Conservation (phyloP, 225 moss, liverwort and hornwort genomes). For the Polytrichum commune region DNA sequence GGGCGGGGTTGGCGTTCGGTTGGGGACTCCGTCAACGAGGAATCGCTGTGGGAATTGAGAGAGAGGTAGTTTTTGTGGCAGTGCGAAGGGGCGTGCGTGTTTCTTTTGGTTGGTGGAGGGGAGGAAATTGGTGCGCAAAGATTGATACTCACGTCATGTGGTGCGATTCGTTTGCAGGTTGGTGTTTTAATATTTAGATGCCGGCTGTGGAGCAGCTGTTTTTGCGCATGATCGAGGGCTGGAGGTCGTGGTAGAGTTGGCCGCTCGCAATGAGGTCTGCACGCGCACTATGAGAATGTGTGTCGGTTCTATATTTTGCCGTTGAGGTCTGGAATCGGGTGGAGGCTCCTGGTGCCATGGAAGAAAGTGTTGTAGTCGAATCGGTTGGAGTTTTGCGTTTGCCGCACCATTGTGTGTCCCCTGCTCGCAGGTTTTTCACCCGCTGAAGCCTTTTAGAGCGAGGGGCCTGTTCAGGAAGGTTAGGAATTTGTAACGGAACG, state of each 20-base stretch:
- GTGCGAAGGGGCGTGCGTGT: no score
- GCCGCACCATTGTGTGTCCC: neutral
- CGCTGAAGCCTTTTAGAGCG: neutral
- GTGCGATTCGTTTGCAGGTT: slow-evolving; percentile 21
- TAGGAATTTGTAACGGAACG: neutral
- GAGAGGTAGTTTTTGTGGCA: no score
- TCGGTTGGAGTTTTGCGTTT: slow-evolving; percentile 16
- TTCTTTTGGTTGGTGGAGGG: no score
- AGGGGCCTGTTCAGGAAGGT: neutral
- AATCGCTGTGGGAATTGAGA: no score
- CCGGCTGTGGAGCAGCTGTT: slow-evolving; percentile 37
- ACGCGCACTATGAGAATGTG: slow-evolving; percentile 14
- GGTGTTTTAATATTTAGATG: slow-evolving; percentile 41
- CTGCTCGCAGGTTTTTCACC: neutral
- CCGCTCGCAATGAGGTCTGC: slow-evolving; percentile 57
- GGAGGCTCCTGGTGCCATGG: slow-evolving; percentile 20
- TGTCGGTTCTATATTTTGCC: slow-evolving; percentile 11
- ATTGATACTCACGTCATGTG: no score
- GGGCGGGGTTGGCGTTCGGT: no score
- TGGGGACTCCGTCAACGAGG: no score
- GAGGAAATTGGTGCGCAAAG: no score
- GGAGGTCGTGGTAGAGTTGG: slow-evolving; percentile 30
- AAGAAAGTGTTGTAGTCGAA: slow-evolving; percentile 6
- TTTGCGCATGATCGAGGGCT: slow-evolving; percentile 26
- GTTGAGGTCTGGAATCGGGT: slow-evolving; percentile 3